A percentile compares a stretch with the other conserved stretches of the same genome.
These are phyloP conservation scores for Vickermania spadyakhi DNA, from an alignment of 208 protist genomes.

Conservation along the genomic window DNA sequence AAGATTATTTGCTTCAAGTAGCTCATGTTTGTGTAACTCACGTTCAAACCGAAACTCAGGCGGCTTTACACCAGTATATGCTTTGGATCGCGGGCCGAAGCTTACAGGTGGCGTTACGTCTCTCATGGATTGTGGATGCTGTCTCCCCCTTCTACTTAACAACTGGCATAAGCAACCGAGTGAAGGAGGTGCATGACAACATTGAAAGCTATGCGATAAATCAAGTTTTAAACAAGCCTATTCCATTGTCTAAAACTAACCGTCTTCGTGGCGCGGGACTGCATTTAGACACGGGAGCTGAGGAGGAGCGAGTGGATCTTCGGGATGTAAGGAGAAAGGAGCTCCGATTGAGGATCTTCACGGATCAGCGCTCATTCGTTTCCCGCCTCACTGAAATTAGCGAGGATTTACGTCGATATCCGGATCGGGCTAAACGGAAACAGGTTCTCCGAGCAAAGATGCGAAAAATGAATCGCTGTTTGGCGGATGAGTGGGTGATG, in stretches of 20 bases:
- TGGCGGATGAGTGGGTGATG: conserved; percentile 44
- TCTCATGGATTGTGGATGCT: conserved; percentile 73
- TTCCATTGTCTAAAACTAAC: background rate
- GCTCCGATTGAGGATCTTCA: conserved; percentile 72
- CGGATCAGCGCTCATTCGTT: conserved; percentile 71
- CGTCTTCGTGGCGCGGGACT: background rate
- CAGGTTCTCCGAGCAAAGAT: conserved; percentile 55
- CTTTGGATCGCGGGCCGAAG: conserved; percentile 64
- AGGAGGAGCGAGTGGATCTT: conserved; percentile 16
- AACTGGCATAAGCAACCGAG: conserved; percentile 35
- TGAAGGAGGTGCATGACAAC: conserved; percentile 72
- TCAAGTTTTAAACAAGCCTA: conserved; percentile 13
- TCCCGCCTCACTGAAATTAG: conserved; percentile 66
- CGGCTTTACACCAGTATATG: conserved; percentile 57
- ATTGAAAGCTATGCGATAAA: conserved; percentile 88
- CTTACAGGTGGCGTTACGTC: conserved; percentile 52
- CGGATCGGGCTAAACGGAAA: conserved; percentile 59
- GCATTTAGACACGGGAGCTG: conserved; percentile 7
- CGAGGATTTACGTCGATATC: conserved; percentile 45
- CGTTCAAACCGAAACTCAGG: conserved; percentile 29
- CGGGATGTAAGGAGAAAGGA: conserved; percentile 61
- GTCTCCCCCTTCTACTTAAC: conserved; percentile 30
- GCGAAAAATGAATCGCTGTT: conserved; percentile 44
- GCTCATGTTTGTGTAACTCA: conserved; percentile 74
- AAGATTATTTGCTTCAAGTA: conserved; percentile 77